A percentile compares a stretch with the other conserved stretches of the same genome.
Evolutionary conservation across 2,329 filamentous ascomycete genomes (phyloP).

Genomic region (Ophiostoma ips): DNA sequence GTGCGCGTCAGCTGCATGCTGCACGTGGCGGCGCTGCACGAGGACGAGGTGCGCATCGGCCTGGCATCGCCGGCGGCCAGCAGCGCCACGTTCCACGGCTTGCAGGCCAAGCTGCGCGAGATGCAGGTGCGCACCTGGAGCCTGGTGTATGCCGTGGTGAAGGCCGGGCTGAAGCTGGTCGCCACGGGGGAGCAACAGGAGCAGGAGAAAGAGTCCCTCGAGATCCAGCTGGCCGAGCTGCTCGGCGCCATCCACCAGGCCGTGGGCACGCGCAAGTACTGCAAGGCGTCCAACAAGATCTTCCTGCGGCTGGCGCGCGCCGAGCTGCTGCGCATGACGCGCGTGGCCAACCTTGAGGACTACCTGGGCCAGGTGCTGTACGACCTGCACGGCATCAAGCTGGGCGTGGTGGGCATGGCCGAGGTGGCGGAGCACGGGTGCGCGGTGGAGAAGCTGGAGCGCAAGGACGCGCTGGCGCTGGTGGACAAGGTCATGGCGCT

Average conservation of each 20-base stretch:
- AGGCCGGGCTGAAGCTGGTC: slow-evolving; percentile 45
- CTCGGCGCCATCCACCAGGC: slow-evolving; percentile 72
- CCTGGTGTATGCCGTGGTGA: slow-evolving; percentile 67
- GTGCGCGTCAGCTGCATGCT: slow-evolving; percentile 59
- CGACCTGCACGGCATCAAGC: slow-evolving; percentile 69
- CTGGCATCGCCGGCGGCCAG: slow-evolving; percentile 36
- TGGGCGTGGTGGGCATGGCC: slow-evolving; percentile 51
- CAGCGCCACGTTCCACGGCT: slow-evolving; percentile 39
- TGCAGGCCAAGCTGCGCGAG: slow-evolving; percentile 63
- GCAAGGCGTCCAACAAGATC: slow-evolving; percentile 70
- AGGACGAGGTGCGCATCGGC: slow-evolving; percentile 74
- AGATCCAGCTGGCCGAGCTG: slow-evolving; percentile 61
- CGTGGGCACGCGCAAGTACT: slow-evolving; percentile 70
- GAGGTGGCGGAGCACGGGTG: slow-evolving; percentile 70
- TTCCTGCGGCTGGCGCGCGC: slow-evolving; percentile 82
- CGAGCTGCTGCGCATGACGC: slow-evolving; percentile 63
- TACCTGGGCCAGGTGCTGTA: slow-evolving; percentile 77
- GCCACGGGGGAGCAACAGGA: no score
- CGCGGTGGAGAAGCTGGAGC: slow-evolving; percentile 61
- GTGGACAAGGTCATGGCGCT: slow-evolving; percentile 74
- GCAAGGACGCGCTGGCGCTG: slow-evolving; percentile 63
- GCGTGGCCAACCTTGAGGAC: slow-evolving; percentile 69
- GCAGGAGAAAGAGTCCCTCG: slow-evolving; percentile 33
- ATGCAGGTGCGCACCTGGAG: slow-evolving; percentile 84
- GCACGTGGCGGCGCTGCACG: slow-evolving; percentile 66